These are phyloP conservation scores for Stentor roeselii DNA, from an alignment of 73 alveolate genomes.

Conservation along the genomic window DNA sequence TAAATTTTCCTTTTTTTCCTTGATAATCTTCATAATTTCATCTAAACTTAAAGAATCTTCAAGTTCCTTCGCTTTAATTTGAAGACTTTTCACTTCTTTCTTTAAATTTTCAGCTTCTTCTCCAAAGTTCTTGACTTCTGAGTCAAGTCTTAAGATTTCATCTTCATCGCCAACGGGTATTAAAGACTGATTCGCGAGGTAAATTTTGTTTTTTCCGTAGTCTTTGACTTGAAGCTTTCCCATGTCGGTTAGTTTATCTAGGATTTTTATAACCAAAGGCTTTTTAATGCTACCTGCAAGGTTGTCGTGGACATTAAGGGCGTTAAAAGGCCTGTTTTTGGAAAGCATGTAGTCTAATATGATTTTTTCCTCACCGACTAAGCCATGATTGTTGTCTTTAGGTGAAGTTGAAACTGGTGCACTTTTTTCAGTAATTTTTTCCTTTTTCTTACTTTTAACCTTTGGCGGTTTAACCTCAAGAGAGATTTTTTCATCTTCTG, in stretches of 20 bases:
- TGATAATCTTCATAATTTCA: constrained; percentile 53
- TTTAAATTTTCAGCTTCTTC: constrained; percentile 64
- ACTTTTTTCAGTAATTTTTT: constrained; percentile 48
- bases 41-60: constrained; percentile 59
- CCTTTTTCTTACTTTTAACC: constrained; percentile 33
- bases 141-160: constrained; percentile 68
- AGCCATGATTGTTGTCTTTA: constrained; percentile 57
- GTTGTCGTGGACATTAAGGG: constrained; percentile 70
- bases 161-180: constrained; percentile 61
- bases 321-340: constrained; percentile 80
- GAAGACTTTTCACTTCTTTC: constrained; percentile 50
- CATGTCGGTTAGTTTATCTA: constrained; percentile 72
- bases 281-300: constrained; percentile 73
- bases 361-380: constrained; percentile 60
- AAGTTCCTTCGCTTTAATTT: constrained; percentile 56
- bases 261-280: constrained; percentile 59
- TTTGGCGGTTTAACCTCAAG: constrained; percentile 42
- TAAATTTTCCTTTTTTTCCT: constrained; percentile 54
- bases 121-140: constrained; percentile 60
- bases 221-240: constrained; percentile 73
- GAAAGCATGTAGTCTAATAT: constrained; percentile 76
- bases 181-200: constrained; percentile 72
- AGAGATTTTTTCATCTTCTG: constrained; percentile 42
- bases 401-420: constrained; percentile 42
- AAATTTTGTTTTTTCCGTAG: constrained; percentile 79